Evolutionary conservation across 441 rosid genomes (phyloP).

Genomic region (Populus hybrid): DNA sequence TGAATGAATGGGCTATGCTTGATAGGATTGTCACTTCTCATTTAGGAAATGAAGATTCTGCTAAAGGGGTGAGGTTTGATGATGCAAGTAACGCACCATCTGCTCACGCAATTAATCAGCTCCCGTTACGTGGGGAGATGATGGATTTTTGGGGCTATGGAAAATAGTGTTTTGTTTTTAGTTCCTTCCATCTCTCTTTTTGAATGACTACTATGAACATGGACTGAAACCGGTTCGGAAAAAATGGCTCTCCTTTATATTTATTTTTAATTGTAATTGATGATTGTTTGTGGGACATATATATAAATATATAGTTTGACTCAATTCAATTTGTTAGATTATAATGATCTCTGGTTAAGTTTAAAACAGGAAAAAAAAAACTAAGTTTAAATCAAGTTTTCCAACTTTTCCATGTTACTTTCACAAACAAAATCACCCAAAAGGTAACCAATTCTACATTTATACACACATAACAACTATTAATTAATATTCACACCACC

Average conservation of each 20-base stretch:
- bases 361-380: background rate
- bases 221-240: background rate
- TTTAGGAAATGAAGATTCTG: conserved; percentile 50
- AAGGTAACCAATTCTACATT: no score
- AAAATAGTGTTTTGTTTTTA: conserved; percentile 28
- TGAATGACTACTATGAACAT: background rate
- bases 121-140: conserved; percentile 63
- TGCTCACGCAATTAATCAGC: conserved; percentile 48
- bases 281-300: background rate
- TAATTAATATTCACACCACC: no score
- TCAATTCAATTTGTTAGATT: background rate
- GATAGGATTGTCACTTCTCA: conserved; percentile 63
- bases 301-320: background rate
- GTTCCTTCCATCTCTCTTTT: background rate
- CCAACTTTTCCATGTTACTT: no score
- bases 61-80: conserved; percentile 54
- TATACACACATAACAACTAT: no score
- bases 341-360: background rate
- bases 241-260: background rate
- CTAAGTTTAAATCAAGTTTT: no score
- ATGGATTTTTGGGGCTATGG: conserved; percentile 95
- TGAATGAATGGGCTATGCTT: conserved; percentile 75
- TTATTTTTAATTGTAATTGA: background rate
- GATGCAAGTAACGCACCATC: conserved; percentile 36
- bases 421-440: no score